Conservation (phyloP, 1,284 basidiomycete species). For the Irpex lacteus region DNA sequence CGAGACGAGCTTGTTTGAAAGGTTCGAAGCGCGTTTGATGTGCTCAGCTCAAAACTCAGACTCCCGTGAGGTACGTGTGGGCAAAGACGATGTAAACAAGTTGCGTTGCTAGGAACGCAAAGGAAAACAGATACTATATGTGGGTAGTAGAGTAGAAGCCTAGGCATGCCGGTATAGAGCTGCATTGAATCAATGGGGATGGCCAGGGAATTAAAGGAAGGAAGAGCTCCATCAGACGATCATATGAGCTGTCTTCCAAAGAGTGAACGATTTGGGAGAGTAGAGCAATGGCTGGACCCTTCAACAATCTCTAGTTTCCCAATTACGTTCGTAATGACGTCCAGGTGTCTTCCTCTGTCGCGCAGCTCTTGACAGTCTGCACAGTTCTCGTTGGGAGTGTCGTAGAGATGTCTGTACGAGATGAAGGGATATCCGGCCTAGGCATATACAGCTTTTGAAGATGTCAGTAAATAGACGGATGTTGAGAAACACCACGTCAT, state of each 20-base stretch:
- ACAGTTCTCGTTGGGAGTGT: no score
- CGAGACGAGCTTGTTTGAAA: neutral
- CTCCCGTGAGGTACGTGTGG: neutral
- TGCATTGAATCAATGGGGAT: neutral
- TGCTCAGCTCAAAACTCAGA: neutral
- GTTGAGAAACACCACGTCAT: no score
- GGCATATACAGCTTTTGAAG: no score
- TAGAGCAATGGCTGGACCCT: neutral
- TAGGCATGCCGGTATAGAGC: no score
- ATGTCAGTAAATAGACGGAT: no score
- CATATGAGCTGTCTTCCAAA: neutral
- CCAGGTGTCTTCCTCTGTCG: no score
- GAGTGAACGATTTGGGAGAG: neutral
- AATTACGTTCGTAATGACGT: no score
- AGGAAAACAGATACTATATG: neutral
- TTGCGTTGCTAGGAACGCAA: conserved; percentile 1
- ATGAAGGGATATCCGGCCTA: no score
- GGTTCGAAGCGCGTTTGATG: neutral
- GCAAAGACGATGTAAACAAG: neutral
- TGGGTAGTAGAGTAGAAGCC: no score
- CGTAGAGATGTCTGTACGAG: no score
- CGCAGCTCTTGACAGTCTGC: no score
- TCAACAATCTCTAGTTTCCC: no score
- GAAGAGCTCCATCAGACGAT: neutral
- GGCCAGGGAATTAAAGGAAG: neutral